Conservation (phyloP, 2,329 filamentous ascomycete genomes). For the Pestalotiopsis sp. region DNA sequence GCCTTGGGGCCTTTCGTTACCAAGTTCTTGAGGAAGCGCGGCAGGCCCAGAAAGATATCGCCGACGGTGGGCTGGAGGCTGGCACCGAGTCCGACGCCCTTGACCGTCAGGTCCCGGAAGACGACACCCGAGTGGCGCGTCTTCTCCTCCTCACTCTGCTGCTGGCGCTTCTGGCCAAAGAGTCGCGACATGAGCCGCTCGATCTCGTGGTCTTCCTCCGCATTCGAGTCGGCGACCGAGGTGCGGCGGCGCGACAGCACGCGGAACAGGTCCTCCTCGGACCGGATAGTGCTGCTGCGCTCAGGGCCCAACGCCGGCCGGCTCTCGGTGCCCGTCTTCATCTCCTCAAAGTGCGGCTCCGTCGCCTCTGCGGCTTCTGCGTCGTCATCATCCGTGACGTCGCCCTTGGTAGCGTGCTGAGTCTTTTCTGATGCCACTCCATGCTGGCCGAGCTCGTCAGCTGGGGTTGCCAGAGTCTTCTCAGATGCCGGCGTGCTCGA, state of each 20-base stretch:
- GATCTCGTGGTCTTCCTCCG: conserved; percentile 54
- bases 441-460: not conserved
- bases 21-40: conserved; percentile 27
- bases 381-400: not conserved
- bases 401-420: not conserved
- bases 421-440: not conserved
- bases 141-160: conserved; percentile 70
- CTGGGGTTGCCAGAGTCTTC: not conserved
- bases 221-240: conserved; percentile 25
- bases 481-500: not conserved
- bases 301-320: conserved; percentile 23
- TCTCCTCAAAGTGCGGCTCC: conserved; percentile 28
- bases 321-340: conserved; percentile 28
- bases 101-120: conserved; percentile 72
- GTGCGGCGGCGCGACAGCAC: conserved; percentile 50
- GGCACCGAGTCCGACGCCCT: conserved; percentile 69
- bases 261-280: conserved; percentile 56
- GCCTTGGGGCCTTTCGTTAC: conserved; percentile 31
- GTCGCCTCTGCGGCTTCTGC: conserved; percentile 13
- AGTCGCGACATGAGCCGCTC: conserved; percentile 69
- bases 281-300: conserved; percentile 32
- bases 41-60: conserved; percentile 36
- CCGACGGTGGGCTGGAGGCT: conserved; percentile 47
- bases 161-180: conserved; percentile 68
- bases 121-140: conserved; percentile 71